These are phyloP conservation scores for Pugionium dolabratum DNA, from an alignment of 345 rosid species.

Conservation along the genomic window DNA sequence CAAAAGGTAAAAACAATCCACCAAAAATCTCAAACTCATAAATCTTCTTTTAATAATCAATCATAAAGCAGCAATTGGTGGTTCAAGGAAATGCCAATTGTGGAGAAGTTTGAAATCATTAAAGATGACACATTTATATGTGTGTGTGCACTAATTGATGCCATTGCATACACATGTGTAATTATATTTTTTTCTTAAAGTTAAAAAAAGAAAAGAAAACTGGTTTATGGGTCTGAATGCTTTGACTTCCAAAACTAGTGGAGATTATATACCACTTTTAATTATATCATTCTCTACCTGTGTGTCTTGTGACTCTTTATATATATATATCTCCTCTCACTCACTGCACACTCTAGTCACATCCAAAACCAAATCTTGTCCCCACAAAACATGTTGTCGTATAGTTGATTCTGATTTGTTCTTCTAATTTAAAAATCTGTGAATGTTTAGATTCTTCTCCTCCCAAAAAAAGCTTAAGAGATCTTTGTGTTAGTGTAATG, in stretches of 20 bases:
- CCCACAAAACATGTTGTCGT: slow-evolving; percentile 31
- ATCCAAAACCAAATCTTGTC: slow-evolving; percentile 32
- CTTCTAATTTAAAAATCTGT: slow-evolving; percentile 17
- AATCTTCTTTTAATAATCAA: not conserved
- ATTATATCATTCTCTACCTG: slow-evolving; percentile 28
- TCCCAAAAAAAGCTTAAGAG: not conserved
- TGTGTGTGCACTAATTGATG: slow-evolving; percentile 29
- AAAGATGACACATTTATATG: slow-evolving; percentile 17
- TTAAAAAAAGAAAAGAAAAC: not conserved
- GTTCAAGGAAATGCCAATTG: slow-evolving; percentile 33
- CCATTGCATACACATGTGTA: too few species aligned
- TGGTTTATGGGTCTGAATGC: slow-evolving; percentile 30
- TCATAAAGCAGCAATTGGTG: not conserved
- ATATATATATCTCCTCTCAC: slow-evolving; percentile 13
- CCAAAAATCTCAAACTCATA: slow-evolving; percentile 31
- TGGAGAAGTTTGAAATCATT: slow-evolving; percentile 30
- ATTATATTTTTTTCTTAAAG: not conserved
- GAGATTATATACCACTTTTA: slow-evolving; percentile 38
- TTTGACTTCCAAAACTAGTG: slow-evolving; percentile 43
- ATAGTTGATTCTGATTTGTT: slow-evolving; percentile 30
- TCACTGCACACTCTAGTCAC: slow-evolving; percentile 38
- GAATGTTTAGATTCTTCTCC: not conserved
- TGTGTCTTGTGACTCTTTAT: slow-evolving; percentile 39
- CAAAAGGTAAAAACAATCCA: slow-evolving; percentile 35
- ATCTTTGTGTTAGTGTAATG: slow-evolving; percentile 19